Conservation (phyloP, 1,284 basidiomycete genomes). For the Cutaneotrichosporon daszewskae region DNA sequence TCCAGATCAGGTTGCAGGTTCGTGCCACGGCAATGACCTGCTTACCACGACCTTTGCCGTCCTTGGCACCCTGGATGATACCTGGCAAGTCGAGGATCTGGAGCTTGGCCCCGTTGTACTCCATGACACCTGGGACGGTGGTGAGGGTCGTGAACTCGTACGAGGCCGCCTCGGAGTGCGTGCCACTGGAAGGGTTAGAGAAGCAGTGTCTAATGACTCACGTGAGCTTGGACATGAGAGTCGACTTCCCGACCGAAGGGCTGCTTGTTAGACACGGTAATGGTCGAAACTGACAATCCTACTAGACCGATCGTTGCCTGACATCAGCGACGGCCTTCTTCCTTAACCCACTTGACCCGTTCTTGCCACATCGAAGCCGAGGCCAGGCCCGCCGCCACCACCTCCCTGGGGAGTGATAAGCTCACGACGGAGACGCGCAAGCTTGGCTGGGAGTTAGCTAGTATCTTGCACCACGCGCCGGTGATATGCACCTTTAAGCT, state of each 20-base stretch:
- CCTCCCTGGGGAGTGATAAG: slow-evolving; percentile 74
- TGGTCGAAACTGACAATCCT: too few species aligned
- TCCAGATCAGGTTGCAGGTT: slow-evolving; percentile 98
- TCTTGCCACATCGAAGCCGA: slow-evolving; percentile 94
- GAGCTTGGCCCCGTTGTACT: slow-evolving; percentile 56
- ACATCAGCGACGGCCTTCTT: too few species aligned
- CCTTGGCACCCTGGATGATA: slow-evolving; percentile 98
- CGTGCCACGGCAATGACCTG: slow-evolving; percentile 92
- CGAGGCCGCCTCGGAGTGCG: slow-evolving; percentile 93
- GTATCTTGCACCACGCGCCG: too few species aligned
- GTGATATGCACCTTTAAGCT: too few species aligned
- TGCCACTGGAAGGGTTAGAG: slow-evolving; percentile 55
- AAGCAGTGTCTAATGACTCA: too few species aligned
- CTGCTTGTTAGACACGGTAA: too few species aligned
- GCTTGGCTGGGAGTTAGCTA: too few species aligned
- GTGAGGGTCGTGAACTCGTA: slow-evolving; percentile 85
- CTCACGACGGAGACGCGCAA: slow-evolving; percentile 93
- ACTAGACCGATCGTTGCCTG: slow-evolving; percentile 94
- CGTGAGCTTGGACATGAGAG: slow-evolving; percentile 97
- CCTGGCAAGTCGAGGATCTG: slow-evolving; percentile 53
- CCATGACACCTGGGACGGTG: slow-evolving; percentile 85
- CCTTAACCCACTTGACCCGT: too few species aligned
- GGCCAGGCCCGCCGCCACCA: slow-evolving; percentile 76
- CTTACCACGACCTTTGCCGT: slow-evolving; percentile 94
- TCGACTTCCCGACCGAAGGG: slow-evolving; percentile 60